phyloP scores from a whole-genome alignment of 768 basidiomycete genomes.

The Lactarius sp. region DNA sequence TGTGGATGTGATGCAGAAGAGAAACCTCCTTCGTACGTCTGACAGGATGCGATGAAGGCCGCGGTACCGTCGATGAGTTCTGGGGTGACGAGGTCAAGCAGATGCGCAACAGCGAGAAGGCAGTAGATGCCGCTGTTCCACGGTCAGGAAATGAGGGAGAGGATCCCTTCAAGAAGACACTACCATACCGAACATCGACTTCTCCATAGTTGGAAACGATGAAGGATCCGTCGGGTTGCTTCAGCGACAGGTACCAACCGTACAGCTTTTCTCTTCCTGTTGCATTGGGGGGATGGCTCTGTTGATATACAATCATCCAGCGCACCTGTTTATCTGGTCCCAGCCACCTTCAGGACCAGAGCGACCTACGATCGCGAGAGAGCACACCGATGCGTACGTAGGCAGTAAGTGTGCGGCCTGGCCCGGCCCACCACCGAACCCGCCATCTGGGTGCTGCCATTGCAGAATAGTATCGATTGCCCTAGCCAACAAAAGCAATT shows the following conservation, averaged over 20 bases:
- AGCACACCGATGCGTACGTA: conserved; percentile 83
- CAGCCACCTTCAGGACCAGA: conserved; percentile 74
- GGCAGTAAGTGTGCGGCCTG: conserved; percentile 85
- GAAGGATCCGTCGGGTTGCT: conserved; percentile 91
- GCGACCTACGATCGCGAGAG: conserved; percentile 76
- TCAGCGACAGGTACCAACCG: conserved; percentile 85
- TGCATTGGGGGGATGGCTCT: background rate
- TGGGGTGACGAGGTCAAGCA: conserved; percentile 85
- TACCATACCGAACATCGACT: conserved; percentile 79
- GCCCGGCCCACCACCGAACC: conserved; percentile 88
- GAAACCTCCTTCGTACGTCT: conserved; percentile 98
- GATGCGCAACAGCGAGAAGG: conserved; percentile 72
- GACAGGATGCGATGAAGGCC: conserved; percentile 81
- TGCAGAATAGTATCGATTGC: conserved; percentile 74
- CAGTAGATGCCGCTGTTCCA: conserved; percentile 83
- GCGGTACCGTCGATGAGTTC: conserved; percentile 75
- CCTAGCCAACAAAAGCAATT: conserved; percentile 36
- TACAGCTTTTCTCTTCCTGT: conserved; percentile 64
- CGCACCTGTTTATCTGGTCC: conserved; percentile 80
- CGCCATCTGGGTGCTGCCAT: conserved; percentile 83
- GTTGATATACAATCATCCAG: background rate
- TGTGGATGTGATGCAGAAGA: conserved; percentile 73
- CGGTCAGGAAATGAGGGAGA: background rate
- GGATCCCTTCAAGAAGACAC: conserved; percentile 23
- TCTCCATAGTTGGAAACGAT: conserved; percentile 83